Evolutionary conservation across 768 basidiomycete genomes (phyloP), one percentile per base, ranked within the genome.

Genomic region (Cystobasidiopsis lactophilus): DNA sequence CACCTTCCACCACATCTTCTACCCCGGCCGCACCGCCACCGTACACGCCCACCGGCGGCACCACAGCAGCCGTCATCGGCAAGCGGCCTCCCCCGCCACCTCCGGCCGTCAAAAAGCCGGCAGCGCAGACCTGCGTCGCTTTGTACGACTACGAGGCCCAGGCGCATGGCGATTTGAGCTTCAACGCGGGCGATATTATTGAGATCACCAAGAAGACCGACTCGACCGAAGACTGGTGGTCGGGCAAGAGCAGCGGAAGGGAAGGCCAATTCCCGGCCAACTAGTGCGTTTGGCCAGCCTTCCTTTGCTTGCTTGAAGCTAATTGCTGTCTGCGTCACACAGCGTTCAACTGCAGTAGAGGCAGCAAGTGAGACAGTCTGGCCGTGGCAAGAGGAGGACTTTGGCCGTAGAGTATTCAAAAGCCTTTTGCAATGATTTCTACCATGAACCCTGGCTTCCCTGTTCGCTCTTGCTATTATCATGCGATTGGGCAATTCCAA

Each of bases 181-280:
- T 96, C 70, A 77, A 72, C 57, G 75, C 77, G 16, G 91, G 91
- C 16, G 89, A 95, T 66, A 72, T 74, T 58, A 95, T 96, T 66
- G 85, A 91, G 68, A 71, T 96, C 51, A 73, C 93, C 33, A 79
- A 88, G 66, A 76, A 75, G 66, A 78, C 80, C 18, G 75, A 74
- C 19, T 43, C 21, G 11, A 64, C 78, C 26, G 85, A 96, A 64
- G 89, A 96, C 64, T 95, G 89, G 89, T 96, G 91, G 91, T 93
- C 88, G 26, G 89, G 91, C 5, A 74, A 75, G 61, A 50, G 91
- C 59, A 77, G 84, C 58, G 86, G 86, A 5, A 65, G 66, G 56
- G 76, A 84, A 64, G 89, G 89, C 7, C 81, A 88, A 16, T 95
- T 95, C 69, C 91, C 89, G 52, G 84, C 48, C 1, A 58, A 59